Evolutionary conservation across 345 rosid genomes (phyloP), one percentile per base, ranked within the genome.

Genomic region (Salix dunnii): DNA sequence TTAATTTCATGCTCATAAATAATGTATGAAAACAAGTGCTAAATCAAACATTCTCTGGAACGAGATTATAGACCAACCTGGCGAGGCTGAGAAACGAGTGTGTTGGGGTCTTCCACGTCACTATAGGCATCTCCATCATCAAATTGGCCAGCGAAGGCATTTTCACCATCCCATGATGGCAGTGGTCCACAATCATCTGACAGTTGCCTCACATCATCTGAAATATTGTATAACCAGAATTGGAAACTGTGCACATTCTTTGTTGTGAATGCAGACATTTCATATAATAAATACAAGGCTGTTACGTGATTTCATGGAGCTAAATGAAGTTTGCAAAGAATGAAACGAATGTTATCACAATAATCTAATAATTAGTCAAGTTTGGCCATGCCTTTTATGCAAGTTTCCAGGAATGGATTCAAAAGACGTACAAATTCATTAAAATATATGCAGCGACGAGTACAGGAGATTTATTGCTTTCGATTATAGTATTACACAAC

Each of bases 81-180:
- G 61, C 97, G 97, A 77, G 99, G 99, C 80, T 90, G 96, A 80
- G 97, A 89, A 75, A 95, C 93, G 61, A 95, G 89, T 12, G 84
- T 70, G 77, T 83, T 79, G 21, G 82, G 42, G 65, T 85, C 90
- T 67, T 89, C 97, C 69, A 72, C 86, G 83, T 93, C 98, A 68
- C 91, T 89, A 72, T 82, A 86, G 67, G 79, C 86, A 76, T 83
- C 78, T 78, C 84, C 93, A 73, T 89, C 79, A 64, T 89, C 93
- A 80, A 85, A 86, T 53, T 87, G 90, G 10, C 85, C 91, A 66
- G 83, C 90, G 81, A 82, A 85, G 20, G 11, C 87, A 74, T 72
- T 79, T 70, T 81, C 96, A 67, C 87, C 87, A 55, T 76, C 92
- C 97, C 91, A 91, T 42, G 93, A 89, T 70, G 91, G 81, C 7